These are phyloP conservation scores for Pseudogymnoascus sp. DNA, from an alignment of 2,329 filamentous ascomycete genomes.

Conservation along the genomic window DNA sequence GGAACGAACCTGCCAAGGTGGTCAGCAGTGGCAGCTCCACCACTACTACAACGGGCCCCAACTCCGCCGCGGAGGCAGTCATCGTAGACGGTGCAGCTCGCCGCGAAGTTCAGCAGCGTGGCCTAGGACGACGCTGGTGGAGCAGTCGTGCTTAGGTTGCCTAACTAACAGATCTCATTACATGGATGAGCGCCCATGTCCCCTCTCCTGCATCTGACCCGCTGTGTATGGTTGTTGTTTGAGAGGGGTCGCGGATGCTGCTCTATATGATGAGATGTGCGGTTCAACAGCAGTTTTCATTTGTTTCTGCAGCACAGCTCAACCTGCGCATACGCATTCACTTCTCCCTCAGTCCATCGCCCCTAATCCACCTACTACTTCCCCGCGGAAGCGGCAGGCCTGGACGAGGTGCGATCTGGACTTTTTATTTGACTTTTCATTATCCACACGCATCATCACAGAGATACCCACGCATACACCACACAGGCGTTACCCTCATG, in stretches of 20 bases:
- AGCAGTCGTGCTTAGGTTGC: conserved; percentile 16
- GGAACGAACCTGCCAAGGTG: conserved; percentile 43
- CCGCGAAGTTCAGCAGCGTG: conserved; percentile 49
- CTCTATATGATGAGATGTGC: conserved; percentile 21
- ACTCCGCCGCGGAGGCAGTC: conserved; percentile 29
- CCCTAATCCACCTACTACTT: background rate
- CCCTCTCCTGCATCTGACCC: background rate
- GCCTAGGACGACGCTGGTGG: conserved; percentile 39
- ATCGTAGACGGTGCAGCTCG: conserved; percentile 54
- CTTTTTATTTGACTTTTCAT: background rate
- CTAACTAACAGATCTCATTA: conserved; percentile 17
- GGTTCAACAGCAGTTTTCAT: conserved; percentile 11
- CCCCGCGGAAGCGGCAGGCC: background rate
- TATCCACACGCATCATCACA: conserved; percentile 17
- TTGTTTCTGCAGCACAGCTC: conserved; percentile 10
- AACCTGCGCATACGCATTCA: background rate
- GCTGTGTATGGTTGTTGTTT: background rate
- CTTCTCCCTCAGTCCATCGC: background rate
- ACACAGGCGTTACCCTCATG: conserved; percentile 43
- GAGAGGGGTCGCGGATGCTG: background rate
- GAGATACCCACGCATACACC: conserved; percentile 40
- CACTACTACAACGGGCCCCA: conserved; percentile 18
- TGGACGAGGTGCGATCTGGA: background rate
- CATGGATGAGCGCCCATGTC: conserved; percentile 14
- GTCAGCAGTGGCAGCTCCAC: conserved; percentile 28